Conservation (phyloP, 345 rosid species). For the Barbarea vulgaris region DNA sequence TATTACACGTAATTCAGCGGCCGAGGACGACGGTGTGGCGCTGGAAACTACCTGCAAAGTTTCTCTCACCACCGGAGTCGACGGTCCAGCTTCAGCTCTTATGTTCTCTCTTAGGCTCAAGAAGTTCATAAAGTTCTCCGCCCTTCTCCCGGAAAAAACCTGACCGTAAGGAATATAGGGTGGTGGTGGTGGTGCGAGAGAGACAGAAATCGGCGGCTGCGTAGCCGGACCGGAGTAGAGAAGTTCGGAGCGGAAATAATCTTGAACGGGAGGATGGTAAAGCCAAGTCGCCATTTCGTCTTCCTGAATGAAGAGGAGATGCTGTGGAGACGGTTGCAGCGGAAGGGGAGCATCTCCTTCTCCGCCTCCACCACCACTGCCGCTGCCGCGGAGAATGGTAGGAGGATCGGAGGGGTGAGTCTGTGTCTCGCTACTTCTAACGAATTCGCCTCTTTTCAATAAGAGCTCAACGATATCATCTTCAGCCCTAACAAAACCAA, state of each 20-base stretch:
- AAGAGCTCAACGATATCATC: constrained; percentile 77
- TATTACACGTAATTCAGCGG: background rate
- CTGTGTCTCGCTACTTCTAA: constrained; percentile 59
- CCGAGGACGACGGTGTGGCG: constrained; percentile 4
- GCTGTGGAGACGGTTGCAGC: background rate
- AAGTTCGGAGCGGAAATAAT: constrained; percentile 43
- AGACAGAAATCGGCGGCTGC: background rate
- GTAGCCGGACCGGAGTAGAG: background rate
- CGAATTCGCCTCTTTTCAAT: constrained; percentile 78
- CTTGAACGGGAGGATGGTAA: constrained; percentile 53
- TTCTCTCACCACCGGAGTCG: background rate
- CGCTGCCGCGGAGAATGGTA: constrained; percentile 37
- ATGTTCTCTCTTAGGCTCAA: constrained; percentile 1
- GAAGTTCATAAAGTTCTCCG: constrained; percentile 24
- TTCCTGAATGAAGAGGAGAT: constrained; percentile 66
- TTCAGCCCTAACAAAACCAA: constrained; percentile 47
- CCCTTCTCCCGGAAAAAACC: background rate
- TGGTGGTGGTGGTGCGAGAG: background rate
- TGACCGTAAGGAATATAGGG: background rate
- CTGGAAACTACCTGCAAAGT: constrained; percentile 11
- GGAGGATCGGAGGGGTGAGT: constrained; percentile 42
- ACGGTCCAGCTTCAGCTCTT: constrained; percentile 14
- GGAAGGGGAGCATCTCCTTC: constrained; percentile 25
- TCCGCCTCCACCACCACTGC: constrained; percentile 28
- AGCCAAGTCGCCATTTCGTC: constrained; percentile 90